Evolutionary conservation across 73 alveolate species (phyloP).

Genomic region (Blepharisma japonicum): DNA sequence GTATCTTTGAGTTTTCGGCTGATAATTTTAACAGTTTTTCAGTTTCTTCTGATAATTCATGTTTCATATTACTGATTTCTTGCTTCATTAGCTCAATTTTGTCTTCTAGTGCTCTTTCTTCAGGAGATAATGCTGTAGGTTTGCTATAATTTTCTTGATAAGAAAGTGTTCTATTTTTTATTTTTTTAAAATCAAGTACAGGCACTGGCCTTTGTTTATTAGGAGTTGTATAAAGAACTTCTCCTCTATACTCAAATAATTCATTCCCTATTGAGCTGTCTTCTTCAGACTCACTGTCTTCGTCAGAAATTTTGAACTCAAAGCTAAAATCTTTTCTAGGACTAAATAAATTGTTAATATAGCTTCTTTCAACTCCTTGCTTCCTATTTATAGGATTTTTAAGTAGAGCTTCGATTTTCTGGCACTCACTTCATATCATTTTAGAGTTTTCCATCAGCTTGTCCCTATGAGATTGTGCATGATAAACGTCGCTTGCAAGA

Average conservation of each 20-base stretch:
- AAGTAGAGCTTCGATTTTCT: neutral
- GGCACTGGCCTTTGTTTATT: neutral
- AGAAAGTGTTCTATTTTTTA: neutral
- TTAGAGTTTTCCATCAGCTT: neutral
- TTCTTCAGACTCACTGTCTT: neutral
- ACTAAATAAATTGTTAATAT: neutral
- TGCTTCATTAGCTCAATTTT: constrained; percentile 2
- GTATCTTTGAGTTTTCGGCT: neutral
- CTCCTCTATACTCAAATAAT: neutral
- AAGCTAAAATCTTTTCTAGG: too few relatives aligned
- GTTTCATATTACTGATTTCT: neutral
- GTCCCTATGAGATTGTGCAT: neutral
- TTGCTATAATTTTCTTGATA: neutral
- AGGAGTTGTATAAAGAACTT: neutral
- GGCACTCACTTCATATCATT: neutral
- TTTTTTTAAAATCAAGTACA: neutral
- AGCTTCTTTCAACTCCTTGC: neutral
- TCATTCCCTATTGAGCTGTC: neutral
- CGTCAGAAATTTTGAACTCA: neutral
- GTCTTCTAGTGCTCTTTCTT: neutral
- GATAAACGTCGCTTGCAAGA: neutral
- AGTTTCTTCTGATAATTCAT: neutral
- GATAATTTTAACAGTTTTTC: constrained; percentile 12
- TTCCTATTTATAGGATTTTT: constrained; percentile 22
- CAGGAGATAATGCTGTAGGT: neutral